phyloP scores from a whole-genome alignment of 2,329 filamentous ascomycete species.

The Phaeophleospora eucalypticola region DNA sequence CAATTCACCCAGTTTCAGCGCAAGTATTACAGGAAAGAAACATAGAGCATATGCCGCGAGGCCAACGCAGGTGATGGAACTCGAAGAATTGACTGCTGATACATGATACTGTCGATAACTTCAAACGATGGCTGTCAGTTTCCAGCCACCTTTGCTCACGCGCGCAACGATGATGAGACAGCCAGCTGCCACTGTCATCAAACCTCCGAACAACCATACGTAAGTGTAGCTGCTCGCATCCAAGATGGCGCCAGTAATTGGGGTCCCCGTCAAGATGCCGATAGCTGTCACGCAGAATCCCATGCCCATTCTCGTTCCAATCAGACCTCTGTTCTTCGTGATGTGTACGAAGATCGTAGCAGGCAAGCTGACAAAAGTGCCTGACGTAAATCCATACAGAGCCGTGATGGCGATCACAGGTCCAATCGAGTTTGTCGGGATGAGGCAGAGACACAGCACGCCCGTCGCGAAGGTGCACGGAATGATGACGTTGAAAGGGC shows the following conservation, averaged over 20 bases:
- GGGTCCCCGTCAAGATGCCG: constrained; percentile 51
- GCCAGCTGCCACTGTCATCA: constrained; percentile 26
- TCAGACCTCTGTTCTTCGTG: constrained; percentile 40
- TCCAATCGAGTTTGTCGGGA: constrained; percentile 32
- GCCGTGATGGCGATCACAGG: constrained; percentile 40
- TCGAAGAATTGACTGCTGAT: too few species aligned
- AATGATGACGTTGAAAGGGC: constrained; percentile 46
- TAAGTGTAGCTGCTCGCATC: constrained; percentile 40
- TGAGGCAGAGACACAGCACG: constrained; percentile 41
- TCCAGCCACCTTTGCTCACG: constrained; percentile 27
- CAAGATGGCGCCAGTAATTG: constrained; percentile 55
- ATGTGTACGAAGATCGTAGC: constrained; percentile 45
- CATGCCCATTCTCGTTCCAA: constrained; percentile 54
- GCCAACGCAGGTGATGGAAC: too few species aligned
- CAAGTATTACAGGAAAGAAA: not conserved
- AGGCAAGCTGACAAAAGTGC: constrained; percentile 44
- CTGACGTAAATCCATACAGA: constrained; percentile 49
- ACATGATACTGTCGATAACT: not conserved
- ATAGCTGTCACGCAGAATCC: constrained; percentile 49
- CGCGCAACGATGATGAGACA: constrained; percentile 22
- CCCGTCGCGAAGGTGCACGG: constrained; percentile 41
- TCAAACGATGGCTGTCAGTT: constrained; percentile 16
- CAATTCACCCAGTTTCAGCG: too few species aligned
- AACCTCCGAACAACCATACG: constrained; percentile 44
- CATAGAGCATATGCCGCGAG: too few species aligned